Evolutionary conservation across 108 stramenopile species (phyloP), one percentile per base, ranked within the genome.

Genomic region (Phaeodactylum tricornutum): DNA sequence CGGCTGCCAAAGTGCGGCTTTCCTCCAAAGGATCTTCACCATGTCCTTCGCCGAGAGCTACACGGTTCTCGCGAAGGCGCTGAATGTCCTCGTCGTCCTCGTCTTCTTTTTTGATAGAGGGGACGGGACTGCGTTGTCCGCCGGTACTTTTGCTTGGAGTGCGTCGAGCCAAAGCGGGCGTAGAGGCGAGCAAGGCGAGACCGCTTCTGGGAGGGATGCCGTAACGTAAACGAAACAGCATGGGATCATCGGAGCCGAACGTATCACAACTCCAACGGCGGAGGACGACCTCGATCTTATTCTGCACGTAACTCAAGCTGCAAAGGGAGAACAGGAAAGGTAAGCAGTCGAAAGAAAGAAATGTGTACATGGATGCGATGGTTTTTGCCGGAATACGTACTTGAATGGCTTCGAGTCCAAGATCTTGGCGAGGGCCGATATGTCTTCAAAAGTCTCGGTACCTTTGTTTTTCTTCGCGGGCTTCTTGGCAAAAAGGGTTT

Each of bases 61-160:
- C 26, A 9, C 47, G 26, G 2, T 30, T 29, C 9, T 31, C 6
- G 3, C 29, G 26, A 20, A 48, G 47, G 8, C 39, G 8, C 16
- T 14, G 39, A 20, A 41, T 11, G 21, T 6, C 21, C 21, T 41
- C 14, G 9, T 20, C 39, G 39, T 41, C 21, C 39, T n/a, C 9
- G 6, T 41, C 39, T n/a, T n/a, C n/a, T n/a, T n/a, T n/a, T n/a
- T n/a, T n/a, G n/a, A n/a, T n/a, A n/a, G n/a, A n/a, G n/a, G n/a
- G n/a, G n/a, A n/a, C n/a, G n/a, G n/a, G 38, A 16, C 29, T 28
- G 47, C 28, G 19, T 29, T 48, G 5, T 48, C 26, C 28, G 26
- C 17, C 2, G 14, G 2, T 19, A 22, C 29, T 2, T 20, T 20
- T 30, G 29, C 8, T 14, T 16, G 8, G 3, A 31, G n/a, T 17